Conservation (phyloP, 768 basidiomycete genomes). For the Lactarius trivialis region DNA sequence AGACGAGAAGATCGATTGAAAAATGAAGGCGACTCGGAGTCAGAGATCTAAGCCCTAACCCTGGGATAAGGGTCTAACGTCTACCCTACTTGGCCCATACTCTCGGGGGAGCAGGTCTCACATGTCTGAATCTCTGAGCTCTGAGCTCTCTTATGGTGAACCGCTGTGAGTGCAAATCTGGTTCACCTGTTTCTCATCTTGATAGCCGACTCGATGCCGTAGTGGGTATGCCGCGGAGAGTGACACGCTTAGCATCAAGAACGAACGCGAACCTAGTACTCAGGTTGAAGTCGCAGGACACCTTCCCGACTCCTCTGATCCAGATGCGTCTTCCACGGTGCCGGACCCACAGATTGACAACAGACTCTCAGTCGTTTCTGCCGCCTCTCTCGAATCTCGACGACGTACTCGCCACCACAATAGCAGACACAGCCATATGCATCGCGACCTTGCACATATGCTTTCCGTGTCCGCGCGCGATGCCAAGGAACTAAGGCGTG, state of each 20-base stretch:
- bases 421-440: constrained; percentile 13
- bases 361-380: constrained; percentile 17
- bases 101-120: background rate
- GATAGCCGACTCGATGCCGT: constrained; percentile 3
- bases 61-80: background rate
- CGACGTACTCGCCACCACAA: constrained; percentile 19
- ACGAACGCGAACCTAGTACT: background rate
- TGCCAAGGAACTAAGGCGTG: constrained; percentile 27
- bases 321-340: background rate
- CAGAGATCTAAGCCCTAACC: constrained; percentile 19
- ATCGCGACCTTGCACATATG: constrained; percentile 22
- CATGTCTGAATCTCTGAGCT: constrained; percentile 11
- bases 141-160: constrained; percentile 12
- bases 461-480: constrained; percentile 21
- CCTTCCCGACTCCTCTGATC: background rate
- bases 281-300: constrained; percentile 3
- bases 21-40: constrained; percentile 7
- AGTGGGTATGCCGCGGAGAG: background rate
- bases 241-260: background rate
- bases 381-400: constrained; percentile 19
- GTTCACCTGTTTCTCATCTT: constrained; percentile 8
- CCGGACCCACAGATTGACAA: constrained; percentile 9
- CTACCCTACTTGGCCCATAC: background rate
- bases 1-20: constrained; percentile 11
- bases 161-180: constrained; percentile 9